These are phyloP conservation scores for Coemansia sp. DNA, from an alignment of 192 early-diverging fungal species.

Conservation along the genomic window DNA sequence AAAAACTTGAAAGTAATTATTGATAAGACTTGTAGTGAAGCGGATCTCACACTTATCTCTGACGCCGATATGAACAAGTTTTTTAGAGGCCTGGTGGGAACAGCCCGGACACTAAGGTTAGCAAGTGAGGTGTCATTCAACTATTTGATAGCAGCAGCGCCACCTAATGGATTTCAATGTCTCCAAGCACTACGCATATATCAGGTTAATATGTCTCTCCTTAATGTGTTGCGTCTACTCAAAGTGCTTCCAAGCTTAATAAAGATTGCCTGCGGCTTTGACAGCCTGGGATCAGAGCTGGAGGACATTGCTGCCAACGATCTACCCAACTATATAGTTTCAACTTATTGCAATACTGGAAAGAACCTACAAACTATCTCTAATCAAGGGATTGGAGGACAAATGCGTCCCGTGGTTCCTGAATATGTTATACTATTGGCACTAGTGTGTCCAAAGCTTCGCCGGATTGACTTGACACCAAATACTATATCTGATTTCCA, in stretches of 20 bases:
- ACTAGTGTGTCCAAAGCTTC: not conserved
- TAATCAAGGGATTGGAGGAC: not conserved
- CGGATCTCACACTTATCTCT: conserved; percentile 73
- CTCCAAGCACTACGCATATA: not conserved
- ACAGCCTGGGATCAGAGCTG: no score
- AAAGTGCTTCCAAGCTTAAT: not conserved
- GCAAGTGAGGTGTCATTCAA: not conserved
- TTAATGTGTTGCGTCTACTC: not conserved
- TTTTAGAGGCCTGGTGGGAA: conserved; percentile 63
- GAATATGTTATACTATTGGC: not conserved
- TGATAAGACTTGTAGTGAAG: conserved; percentile 81
- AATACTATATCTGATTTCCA: not conserved
- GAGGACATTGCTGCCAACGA: no score
- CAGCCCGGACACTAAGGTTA: not conserved
- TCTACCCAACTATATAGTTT: not conserved
- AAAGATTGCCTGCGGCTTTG: not conserved
- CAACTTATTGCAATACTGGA: not conserved
- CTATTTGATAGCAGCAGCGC: not conserved
- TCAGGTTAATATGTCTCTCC: not conserved
- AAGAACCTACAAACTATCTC: not conserved
- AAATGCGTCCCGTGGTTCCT: not conserved
- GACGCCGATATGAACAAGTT: conserved; percentile 92
- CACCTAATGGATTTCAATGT: not conserved
- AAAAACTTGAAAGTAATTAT: no score
- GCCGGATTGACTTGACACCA: not conserved